Evolutionary conservation across 2,329 filamentous ascomycete genomes (phyloP), one percentile per base, ranked within the genome.

Genomic region (Exophiala dermatitidis): DNA sequence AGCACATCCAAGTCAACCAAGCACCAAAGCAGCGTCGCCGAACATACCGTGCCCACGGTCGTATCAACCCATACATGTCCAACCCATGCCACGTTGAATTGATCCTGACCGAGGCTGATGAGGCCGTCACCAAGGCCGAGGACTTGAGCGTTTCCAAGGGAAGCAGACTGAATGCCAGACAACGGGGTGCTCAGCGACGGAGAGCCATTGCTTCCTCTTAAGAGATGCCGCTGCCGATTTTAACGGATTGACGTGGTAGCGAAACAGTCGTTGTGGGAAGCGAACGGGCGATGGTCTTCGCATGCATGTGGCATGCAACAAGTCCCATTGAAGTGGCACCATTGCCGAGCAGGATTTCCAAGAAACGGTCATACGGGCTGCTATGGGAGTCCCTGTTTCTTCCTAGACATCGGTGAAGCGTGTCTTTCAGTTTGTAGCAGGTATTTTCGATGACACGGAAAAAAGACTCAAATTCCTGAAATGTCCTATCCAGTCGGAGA

Each of bases 1-100:
- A 96, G 88, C 94, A 96, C 87, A 98, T 98, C 80, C 93, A 98
- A 82, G 93, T 98, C 83, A 98, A 98, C 88, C 93, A 98, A 83
- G 94, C 93, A 68, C 93, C 93, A 71, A 97, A 97, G 86, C 91
- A 97, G 83, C 86, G 93, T 74, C 85, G 93, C 80, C 86, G 93
- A 77, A 98, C 93, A 73, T 98, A 98, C 88, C 90, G 93, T 85
- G 94, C 94, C 64, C 93, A 98, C 84, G 93, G 93, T 85, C 90
- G 93, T 82, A 98, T 98, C 82, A 98, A 98, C 86, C 93, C 93
- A 63, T 98, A 97, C 85, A 97, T 98, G 94, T 96, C 90, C 67
- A 95, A 95, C 85, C 93, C 93, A 67, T 98, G 91, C 88, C 93
- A 98, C 86, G 95, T 98, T 77, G 94, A 98, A 82, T 81, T 98